These are phyloP conservation scores for Starmerella cellae DNA, from an alignment of 805 yeast genomes.

Conservation along the genomic window DNA sequence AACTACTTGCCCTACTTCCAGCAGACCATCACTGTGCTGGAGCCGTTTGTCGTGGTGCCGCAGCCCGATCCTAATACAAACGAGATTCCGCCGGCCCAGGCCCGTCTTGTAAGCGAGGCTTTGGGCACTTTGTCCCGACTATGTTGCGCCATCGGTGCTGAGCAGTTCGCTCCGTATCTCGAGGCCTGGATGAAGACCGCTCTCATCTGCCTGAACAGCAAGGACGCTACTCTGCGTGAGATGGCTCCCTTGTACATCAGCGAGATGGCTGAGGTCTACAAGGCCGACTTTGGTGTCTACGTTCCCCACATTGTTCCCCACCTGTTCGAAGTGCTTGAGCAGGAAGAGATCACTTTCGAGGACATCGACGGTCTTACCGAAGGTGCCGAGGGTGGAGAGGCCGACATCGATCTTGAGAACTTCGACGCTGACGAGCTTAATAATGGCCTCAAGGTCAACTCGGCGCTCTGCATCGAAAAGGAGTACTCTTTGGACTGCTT, in stretches of 20 bases:
- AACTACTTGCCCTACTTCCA: slow-evolving; percentile 76
- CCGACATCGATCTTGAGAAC: slow-evolving; percentile 36
- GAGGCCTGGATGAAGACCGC: slow-evolving; percentile 82
- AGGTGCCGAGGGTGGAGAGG: slow-evolving; percentile 32
- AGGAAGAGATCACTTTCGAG: slow-evolving; percentile 51
- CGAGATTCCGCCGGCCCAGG: slow-evolving; percentile 55
- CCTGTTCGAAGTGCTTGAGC: slow-evolving; percentile 68
- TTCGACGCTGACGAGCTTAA: slow-evolving; percentile 12
- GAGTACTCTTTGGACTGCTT: slow-evolving; percentile 85
- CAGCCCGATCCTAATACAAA: slow-evolving; percentile 58
- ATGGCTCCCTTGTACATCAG: slow-evolving; percentile 88
- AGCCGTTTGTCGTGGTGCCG: slow-evolving; percentile 52
- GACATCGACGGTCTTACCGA: slow-evolving; percentile 34
- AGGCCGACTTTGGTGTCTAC: slow-evolving; percentile 76
- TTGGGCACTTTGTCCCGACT: slow-evolving; percentile 87
- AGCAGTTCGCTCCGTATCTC: slow-evolving; percentile 72
- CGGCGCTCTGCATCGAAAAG: slow-evolving; percentile 90
- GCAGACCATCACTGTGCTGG: slow-evolving; percentile 64
- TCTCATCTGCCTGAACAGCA: slow-evolving; percentile 59
- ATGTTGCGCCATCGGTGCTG: slow-evolving; percentile 94
- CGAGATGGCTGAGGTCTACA: slow-evolving; percentile 89
- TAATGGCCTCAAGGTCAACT: slow-evolving; percentile 41
- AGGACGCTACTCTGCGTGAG: slow-evolving; percentile 78
- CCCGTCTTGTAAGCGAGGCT: slow-evolving; percentile 76
- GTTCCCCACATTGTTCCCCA: slow-evolving; percentile 72